Base-by-base conservation (phyloP, 23 red algal genomes). In the Gracilaria gracilis region DNA sequence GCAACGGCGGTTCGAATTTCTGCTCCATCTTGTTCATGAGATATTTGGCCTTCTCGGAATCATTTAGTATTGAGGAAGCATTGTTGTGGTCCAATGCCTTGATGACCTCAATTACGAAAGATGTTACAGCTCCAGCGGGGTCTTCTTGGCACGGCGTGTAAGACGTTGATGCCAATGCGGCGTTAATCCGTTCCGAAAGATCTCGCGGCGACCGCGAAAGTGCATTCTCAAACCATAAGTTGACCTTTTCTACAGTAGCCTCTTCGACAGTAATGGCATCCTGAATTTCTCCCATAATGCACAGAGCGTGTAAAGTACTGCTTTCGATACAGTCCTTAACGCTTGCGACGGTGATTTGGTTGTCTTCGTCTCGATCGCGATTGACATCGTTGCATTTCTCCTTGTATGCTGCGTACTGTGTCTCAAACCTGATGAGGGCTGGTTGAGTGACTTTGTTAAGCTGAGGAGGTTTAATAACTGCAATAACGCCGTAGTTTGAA, bases 271-370 rank as follows among this genome's bases (percentile, higher is more conserved):
- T 61, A 31, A 34, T 11, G 37, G 67, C 54, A 7, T 44, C 67
- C 49, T 76, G 32, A 9, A 88, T 88, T 25, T 88, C 70, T 35
- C 67, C 84, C 84, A 88, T 77, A 35, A 88, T 37, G 37, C 65
- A 88, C 35, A 75, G 35, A 13, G 61, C 61, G 28, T 91, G 75
- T 27, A 91, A 21, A 35, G 67, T 51, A 16, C 13, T 57, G 5
- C 31, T 27, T 24, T 82, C 61, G 0, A 91, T 47, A 34, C 88
- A 91, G 31, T 91, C 62, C 15, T 75, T 28, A 46, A 91, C 37
- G 19, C 57, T 70, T 32, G 75, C 88, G 4, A 44, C 8, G 17
- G 48, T 17, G 20, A 85, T 85, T 17, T 71, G 57, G 55, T 17
- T 42, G 19, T 65, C 35, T 17, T 54, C 81, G 21, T 21, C 34